These are phyloP conservation scores for Lichenothelia convexa DNA, from an alignment of 495 filamentous ascomycete species.

Conservation along the genomic window DNA sequence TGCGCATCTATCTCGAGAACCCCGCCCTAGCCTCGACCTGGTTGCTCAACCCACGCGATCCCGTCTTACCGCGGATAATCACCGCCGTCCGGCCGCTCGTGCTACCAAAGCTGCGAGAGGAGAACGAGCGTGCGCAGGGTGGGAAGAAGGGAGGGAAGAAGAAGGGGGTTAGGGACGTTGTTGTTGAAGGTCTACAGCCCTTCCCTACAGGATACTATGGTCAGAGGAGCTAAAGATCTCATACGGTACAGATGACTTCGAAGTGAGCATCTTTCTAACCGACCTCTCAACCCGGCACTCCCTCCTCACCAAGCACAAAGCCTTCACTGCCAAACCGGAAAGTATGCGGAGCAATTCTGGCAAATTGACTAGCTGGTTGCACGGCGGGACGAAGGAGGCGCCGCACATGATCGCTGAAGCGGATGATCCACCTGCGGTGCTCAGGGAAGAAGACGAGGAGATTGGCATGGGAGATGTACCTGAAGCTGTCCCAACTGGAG, in stretches of 20 bases:
- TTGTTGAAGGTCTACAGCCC: constrained; percentile 46
- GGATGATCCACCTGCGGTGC: constrained; percentile 26
- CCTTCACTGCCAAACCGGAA: constrained; percentile 35
- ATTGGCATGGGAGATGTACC: constrained; percentile 15
- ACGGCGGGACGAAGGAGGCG: constrained; percentile 25
- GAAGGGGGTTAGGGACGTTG: constrained; percentile 72
- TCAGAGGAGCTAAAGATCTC: constrained; percentile 1
- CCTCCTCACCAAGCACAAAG: constrained; percentile 67
- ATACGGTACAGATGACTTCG: constrained; percentile 85
- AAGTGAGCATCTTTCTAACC: constrained; percentile 82
- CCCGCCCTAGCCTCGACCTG: constrained; percentile 62
- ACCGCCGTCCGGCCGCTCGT: constrained; percentile 67
- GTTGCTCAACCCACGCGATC: constrained; percentile 56
- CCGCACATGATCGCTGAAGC: constrained; percentile 16
- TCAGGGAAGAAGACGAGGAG: constrained; percentile 20
- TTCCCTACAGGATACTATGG: background rate
- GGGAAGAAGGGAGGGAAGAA: constrained; percentile 39
- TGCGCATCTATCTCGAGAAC: constrained; percentile 84
- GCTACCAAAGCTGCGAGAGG: constrained; percentile 76
- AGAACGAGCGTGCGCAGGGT: constrained; percentile 47
- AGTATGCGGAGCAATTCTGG: constrained; percentile 38
- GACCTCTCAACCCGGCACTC: constrained; percentile 76
- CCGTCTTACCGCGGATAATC: constrained; percentile 64
- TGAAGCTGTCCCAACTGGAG: constrained; percentile 6
- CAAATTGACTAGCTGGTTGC: constrained; percentile 37